These are phyloP conservation scores for Nicotiana noctiflora DNA, from an alignment of 257 asterid genomes.

Conservation along the genomic window DNA sequence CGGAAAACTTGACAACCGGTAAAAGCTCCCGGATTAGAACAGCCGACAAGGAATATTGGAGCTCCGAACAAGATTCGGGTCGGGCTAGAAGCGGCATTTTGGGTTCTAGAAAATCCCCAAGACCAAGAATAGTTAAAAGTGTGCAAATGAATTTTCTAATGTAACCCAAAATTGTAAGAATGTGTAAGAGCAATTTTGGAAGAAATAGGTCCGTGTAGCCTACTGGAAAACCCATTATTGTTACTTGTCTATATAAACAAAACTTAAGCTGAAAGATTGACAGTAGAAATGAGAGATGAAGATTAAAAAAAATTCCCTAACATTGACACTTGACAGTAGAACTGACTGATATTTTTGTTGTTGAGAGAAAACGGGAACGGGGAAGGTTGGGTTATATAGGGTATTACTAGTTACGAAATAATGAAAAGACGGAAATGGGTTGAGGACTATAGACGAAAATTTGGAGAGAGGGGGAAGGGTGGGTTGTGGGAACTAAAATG, in stretches of 20 bases:
- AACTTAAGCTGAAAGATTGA: no score
- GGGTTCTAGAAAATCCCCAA: conserved; percentile 43
- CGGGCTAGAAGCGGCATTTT: conserved; percentile 14
- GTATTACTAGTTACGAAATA: background rate
- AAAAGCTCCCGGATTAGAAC: conserved; percentile 67
- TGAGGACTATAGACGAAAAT: background rate
- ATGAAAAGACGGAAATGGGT: background rate
- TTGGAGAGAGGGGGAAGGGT: background rate
- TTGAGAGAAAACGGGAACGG: background rate
- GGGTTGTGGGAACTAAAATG: background rate
- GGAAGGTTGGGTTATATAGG: background rate
- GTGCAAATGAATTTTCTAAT: conserved; percentile 33
- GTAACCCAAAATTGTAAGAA: conserved; percentile 45
- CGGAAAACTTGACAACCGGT: conserved; percentile 69
- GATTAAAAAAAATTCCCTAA: no score
- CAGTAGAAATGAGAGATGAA: no score
- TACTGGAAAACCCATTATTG: conserved; percentile 73
- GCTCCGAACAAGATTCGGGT: conserved; percentile 23
- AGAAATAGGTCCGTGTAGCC: conserved; percentile 61
- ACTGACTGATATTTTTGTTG: background rate
- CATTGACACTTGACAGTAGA: no score
- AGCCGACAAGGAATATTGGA: conserved; percentile 41
- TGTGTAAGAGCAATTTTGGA: conserved; percentile 52
- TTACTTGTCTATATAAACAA: no score
- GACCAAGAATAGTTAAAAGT: conserved; percentile 39